Evolutionary conservation across 768 basidiomycete genomes (phyloP).

Genomic region (Naganishia kalamii): DNA sequence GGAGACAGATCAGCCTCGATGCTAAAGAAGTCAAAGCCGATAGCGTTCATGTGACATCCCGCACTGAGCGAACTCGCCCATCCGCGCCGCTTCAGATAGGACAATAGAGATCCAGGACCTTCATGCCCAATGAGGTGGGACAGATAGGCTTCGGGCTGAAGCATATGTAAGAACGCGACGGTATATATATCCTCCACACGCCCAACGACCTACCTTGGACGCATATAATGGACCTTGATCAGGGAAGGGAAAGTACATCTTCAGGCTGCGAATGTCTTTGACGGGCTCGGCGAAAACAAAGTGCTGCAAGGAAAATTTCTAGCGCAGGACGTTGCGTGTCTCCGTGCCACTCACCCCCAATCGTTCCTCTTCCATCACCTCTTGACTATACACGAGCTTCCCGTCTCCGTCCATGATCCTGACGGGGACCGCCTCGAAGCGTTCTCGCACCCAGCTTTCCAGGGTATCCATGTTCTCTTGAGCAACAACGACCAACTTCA

Average conservation of each 20-base stretch:
- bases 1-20: slow-evolving; percentile 71
- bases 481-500: slow-evolving; percentile 57
- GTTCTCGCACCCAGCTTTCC: slow-evolving; percentile 41
- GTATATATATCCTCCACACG: too few species aligned
- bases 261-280: slow-evolving; percentile 75
- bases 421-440: slow-evolving; percentile 40
- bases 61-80: slow-evolving; percentile 72
- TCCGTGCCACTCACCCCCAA: slow-evolving; percentile 34
- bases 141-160: slow-evolving; percentile 61
- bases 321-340: not conserved
- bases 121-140: slow-evolving; percentile 67
- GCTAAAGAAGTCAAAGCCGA: slow-evolving; percentile 82
- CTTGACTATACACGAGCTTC: slow-evolving; percentile 33
- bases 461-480: slow-evolving; percentile 44
- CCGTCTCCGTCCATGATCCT: slow-evolving; percentile 30
- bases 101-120: slow-evolving; percentile 82
- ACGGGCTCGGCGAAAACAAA: slow-evolving; percentile 68
- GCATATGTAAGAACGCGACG: too few species aligned
- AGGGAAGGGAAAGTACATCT: slow-evolving; percentile 59
- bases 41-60: slow-evolving; percentile 63
- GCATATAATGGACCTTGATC: slow-evolving; percentile 48
- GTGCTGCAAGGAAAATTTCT: slow-evolving; percentile 27
- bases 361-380: slow-evolving; percentile 35
- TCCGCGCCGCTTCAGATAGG: slow-evolving; percentile 80
- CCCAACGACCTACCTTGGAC: slow-evolving; percentile 58